phyloP scores from a whole-genome alignment of 495 filamentous ascomycete species.

The Tuber calosporum region DNA sequence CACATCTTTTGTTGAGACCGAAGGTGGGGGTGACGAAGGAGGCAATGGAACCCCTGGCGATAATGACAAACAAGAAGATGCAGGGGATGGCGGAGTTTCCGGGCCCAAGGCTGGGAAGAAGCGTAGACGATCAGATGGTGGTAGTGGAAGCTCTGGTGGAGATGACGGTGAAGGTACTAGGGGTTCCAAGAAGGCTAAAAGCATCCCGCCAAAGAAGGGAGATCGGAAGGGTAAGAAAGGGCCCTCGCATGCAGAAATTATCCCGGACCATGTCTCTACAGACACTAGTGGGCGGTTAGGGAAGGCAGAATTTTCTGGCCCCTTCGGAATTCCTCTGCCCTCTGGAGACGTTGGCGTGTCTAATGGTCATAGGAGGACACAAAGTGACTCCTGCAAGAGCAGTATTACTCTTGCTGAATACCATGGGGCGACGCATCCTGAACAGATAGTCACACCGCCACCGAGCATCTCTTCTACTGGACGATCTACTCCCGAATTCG shows the following conservation, averaged over 20 bases:
- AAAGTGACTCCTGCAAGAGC: not conserved
- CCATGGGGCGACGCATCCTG: not conserved
- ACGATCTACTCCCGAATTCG: conserved; percentile 28
- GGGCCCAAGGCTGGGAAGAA: conserved; percentile 25
- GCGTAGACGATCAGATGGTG: conserved; percentile 31
- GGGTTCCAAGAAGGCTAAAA: conserved; percentile 28
- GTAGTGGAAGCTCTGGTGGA: conserved; percentile 32
- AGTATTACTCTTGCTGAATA: not conserved
- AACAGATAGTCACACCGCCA: conserved; percentile 23
- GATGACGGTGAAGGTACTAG: conserved; percentile 24
- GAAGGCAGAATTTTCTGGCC: not conserved
- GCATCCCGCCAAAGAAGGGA: conserved; percentile 22
- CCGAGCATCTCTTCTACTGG: conserved; percentile 22
- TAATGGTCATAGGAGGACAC: not conserved
- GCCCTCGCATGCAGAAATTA: conserved; percentile 27
- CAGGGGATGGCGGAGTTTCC: conserved; percentile 24
- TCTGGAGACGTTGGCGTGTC: not conserved
- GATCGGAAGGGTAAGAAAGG: conserved; percentile 34
- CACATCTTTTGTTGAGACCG: conserved; percentile 21
- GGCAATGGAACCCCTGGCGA: conserved; percentile 25
- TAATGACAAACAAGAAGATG: conserved; percentile 26
- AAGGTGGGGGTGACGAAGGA: conserved; percentile 19
- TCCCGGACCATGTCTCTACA: conserved; percentile 6
- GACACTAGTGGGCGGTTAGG: not conserved
- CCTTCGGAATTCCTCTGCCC: not conserved